Percentiles rank a stretch among this genome's conserved stretches.
phyloP scores from a whole-genome alignment of 495 filamentous ascomycete genomes.

The Entonaema liquescens region DNA sequence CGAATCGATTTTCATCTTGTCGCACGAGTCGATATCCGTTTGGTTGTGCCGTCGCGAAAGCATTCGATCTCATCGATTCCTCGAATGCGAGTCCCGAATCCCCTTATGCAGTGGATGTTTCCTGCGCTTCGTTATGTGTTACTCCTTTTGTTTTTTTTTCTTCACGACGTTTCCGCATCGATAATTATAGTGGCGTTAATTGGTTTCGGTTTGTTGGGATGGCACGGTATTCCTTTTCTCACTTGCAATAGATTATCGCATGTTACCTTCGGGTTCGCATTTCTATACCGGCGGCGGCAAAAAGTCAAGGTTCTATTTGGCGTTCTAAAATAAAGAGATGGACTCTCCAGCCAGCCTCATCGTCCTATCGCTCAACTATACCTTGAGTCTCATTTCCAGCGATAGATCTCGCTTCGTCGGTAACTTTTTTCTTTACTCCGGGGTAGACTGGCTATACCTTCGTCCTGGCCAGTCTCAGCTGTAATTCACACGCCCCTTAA shows the following conservation, averaged over 20 bases:
- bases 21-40: neutral
- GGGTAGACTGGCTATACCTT: neutral
- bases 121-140: constrained; percentile 20
- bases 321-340: constrained; percentile 46
- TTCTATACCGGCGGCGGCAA: constrained; percentile 41
- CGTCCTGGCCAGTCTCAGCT: neutral
- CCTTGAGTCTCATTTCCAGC: constrained; percentile 15
- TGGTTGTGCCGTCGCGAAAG: constrained; percentile 15
- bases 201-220: constrained; percentile 33
- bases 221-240: constrained; percentile 34
- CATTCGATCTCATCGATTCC: constrained; percentile 6
- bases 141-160: constrained; percentile 25
- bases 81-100: neutral
- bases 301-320: constrained; percentile 41
- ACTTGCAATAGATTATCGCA: constrained; percentile 45
- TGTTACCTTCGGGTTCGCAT: constrained; percentile 43
- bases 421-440: neutral
- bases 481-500: neutral
- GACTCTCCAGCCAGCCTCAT: constrained; percentile 15
- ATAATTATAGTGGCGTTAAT: constrained; percentile 44
- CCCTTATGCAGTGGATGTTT: constrained; percentile 9
- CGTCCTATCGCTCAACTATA: constrained; percentile 33
- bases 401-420: constrained; percentile 25
- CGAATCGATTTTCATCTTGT: constrained; percentile 29
- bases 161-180: constrained; percentile 32